Percentiles rank a stretch among this genome's conserved stretches.
These are phyloP conservation scores for Cercophora samala DNA, from an alignment of 495 filamentous ascomycete species.

Conservation along the genomic window DNA sequence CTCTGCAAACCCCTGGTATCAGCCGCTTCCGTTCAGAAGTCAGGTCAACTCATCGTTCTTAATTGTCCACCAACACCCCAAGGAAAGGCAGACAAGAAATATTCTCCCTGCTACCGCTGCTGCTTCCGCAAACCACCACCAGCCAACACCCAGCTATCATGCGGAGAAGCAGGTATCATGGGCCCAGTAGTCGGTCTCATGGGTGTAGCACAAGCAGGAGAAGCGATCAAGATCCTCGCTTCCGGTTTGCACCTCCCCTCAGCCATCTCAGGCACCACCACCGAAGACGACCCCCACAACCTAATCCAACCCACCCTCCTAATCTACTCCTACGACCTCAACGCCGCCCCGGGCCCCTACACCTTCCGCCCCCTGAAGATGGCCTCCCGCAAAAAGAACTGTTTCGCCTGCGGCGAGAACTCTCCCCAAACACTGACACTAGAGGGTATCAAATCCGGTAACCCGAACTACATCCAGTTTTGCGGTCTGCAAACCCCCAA, in stretches of 20 bases:
- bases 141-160: conserved; percentile 69
- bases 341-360: conserved; percentile 40
- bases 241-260: conserved; percentile 30
- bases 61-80: conserved; percentile 57
- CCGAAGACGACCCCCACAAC: conserved; percentile 13
- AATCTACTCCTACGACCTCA: conserved; percentile 64
- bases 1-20: conserved; percentile 77
- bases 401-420: conserved; percentile 68
- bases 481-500: conserved; percentile 51
- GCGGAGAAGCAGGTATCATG: conserved; percentile 87
- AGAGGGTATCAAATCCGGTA: conserved; percentile 58
- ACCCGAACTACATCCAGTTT: conserved; percentile 73
- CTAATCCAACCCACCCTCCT: conserved; percentile 52
- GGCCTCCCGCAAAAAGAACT: conserved; percentile 60
- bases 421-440: conserved; percentile 53
- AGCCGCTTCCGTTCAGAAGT: conserved; percentile 78
- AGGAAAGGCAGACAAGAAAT: conserved; percentile 32
- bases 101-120: conserved; percentile 87
- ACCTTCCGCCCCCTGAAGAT: conserved; percentile 73
- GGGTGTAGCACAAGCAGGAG: conserved; percentile 87
- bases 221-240: conserved; percentile 79
- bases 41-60: conserved; percentile 86
- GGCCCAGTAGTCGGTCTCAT: conserved; percentile 92
- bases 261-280: conserved; percentile 1
- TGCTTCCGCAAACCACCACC: conserved; percentile 87